These are phyloP conservation scores for Heimioporus retisporus DNA, from an alignment of 1,284 basidiomycete genomes.

Conservation along the genomic window DNA sequence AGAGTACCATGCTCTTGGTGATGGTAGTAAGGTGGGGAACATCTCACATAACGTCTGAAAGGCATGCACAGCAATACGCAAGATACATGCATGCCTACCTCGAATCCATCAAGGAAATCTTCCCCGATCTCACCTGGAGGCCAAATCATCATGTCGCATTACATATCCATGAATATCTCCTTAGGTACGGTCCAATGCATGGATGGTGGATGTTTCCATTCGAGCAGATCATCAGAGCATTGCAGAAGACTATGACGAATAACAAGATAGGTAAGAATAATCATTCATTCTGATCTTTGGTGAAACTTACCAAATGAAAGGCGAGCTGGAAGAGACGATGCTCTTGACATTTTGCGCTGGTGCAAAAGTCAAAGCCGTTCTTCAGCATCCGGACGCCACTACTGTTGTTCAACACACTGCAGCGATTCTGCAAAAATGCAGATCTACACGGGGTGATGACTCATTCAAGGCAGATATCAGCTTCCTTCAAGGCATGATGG, in stretches of 20 bases:
- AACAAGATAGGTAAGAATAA: slow-evolving; percentile 15
- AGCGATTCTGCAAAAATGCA: neutral
- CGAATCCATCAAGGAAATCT: slow-evolving; percentile 15
- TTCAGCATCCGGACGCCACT: neutral
- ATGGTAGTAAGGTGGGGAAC: slow-evolving; percentile 21
- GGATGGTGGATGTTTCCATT: slow-evolving; percentile 42
- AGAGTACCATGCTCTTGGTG: slow-evolving; percentile 29
- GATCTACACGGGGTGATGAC: neutral
- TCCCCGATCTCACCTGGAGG: slow-evolving; percentile 12
- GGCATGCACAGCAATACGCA: slow-evolving; percentile 17
- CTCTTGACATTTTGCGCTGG: neutral
- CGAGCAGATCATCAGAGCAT: slow-evolving; percentile 30
- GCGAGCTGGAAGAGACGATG: slow-evolving; percentile 4
- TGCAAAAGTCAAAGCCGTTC: neutral
- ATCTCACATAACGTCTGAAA: slow-evolving; percentile 20
- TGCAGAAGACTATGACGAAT: slow-evolving; percentile 37
- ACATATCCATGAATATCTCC: slow-evolving; percentile 30
- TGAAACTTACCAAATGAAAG: neutral
- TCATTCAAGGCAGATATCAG: slow-evolving; percentile 1
- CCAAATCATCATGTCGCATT: slow-evolving; percentile 34
- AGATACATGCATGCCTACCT: slow-evolving; percentile 29
- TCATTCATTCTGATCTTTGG: neutral
- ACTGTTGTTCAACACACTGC: neutral
- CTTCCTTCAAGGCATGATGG: neutral
- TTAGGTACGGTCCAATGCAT: slow-evolving; percentile 34